These are phyloP conservation scores for Claviceps capensis DNA, from an alignment of 2,329 filamentous ascomycete species.

Conservation along the genomic window DNA sequence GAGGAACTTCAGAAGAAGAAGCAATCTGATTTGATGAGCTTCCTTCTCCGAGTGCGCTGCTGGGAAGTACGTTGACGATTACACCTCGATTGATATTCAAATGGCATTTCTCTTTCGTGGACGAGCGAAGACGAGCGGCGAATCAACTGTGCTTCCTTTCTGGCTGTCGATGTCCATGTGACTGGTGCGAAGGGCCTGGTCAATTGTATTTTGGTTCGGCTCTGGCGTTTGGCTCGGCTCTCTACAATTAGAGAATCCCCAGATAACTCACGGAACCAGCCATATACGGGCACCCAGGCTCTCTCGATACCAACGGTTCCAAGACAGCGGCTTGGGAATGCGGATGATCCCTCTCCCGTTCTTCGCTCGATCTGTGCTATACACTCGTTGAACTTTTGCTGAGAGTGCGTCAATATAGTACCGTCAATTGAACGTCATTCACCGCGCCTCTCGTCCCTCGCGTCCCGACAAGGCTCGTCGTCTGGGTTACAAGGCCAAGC, in stretches of 20 bases:
- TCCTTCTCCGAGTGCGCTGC: conserved; percentile 99
- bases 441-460: conserved; percentile 94
- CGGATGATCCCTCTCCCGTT: neutral
- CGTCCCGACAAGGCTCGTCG: conserved; percentile 99
- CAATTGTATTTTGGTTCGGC: neutral
- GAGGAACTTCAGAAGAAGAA: conserved; percentile 99
- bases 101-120: conserved; percentile 16
- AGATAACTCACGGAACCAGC: too few species aligned
- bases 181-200: neutral
- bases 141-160: conserved; percentile 7
- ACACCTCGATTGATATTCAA: conserved; percentile 14
- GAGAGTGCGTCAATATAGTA: conserved; percentile 99
- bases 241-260: too few species aligned
- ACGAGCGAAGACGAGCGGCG: conserved; percentile 14
- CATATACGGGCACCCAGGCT: neutral
- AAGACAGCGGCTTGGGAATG: neutral
- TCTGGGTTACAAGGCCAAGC: conserved; percentile 99
- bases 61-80: conserved; percentile 78
- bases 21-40: conserved; percentile 99
- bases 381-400: conserved; percentile 99
- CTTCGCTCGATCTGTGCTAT: conserved; percentile 45
- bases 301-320: neutral
- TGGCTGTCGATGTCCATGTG: neutral
- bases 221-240: too few species aligned
- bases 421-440: conserved; percentile 98